phyloP scores from a whole-genome alignment of 371 early-diverging fungal genomes.

The Scutellospora calospora region DNA sequence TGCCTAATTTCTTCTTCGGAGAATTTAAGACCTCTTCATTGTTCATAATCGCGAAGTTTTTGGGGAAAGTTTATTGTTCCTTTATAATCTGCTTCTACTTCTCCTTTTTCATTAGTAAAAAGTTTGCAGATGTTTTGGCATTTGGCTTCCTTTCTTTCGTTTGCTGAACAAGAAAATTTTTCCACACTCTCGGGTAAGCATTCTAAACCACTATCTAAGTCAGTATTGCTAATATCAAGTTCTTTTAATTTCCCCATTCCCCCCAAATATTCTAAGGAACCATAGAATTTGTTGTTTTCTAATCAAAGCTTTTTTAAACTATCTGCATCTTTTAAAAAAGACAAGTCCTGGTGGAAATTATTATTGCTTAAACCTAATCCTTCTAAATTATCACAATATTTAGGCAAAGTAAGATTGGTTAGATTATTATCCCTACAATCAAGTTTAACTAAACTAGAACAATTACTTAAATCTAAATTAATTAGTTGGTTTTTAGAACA shows the following conservation, averaged over 20 bases:
- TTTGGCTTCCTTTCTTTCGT: slow-evolving; percentile 16
- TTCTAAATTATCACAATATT: no score
- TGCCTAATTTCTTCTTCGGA: no score
- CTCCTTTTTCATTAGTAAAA: slow-evolving; percentile 5
- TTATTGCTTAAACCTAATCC: not conserved
- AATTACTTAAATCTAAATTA: no score
- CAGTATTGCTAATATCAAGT: slow-evolving; percentile 2
- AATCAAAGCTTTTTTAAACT: not conserved
- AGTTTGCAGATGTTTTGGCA: not conserved
- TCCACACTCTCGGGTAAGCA: not conserved
- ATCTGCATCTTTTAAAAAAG: not conserved
- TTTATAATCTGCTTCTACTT: slow-evolving; percentile 3
- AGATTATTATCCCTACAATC: no score
- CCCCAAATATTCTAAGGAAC: slow-evolving; percentile 9
- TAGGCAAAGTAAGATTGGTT: no score
- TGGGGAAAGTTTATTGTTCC: slow-evolving; percentile 6
- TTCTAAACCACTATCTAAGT: not conserved
- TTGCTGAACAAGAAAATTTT: not conserved
- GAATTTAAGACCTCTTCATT: no score
- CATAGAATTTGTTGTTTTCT: slow-evolving; percentile 17
- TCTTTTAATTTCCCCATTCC: not conserved
- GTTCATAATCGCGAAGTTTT: slow-evolving; percentile 12
- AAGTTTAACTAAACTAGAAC: no score
- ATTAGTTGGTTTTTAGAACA: no score
- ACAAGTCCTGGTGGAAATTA: not conserved